Evolutionary conservation across 1,139 yeast species (phyloP).

Genomic region (Hyphopichia burtonii): DNA sequence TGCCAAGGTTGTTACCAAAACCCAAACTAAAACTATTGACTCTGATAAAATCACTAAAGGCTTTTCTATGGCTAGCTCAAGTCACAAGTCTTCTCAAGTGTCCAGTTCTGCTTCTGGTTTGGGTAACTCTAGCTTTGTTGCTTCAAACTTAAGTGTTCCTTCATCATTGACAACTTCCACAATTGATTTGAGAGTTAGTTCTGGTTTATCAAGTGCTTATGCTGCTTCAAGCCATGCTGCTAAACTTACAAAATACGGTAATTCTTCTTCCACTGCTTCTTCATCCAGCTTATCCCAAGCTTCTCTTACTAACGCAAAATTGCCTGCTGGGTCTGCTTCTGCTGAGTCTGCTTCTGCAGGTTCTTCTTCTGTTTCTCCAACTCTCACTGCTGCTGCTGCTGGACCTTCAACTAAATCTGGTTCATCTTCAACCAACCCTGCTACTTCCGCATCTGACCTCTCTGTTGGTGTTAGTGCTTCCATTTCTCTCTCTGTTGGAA

Average conservation of each 20-base stretch:
- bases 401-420: neutral
- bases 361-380: conserved; percentile 1
- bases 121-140: neutral
- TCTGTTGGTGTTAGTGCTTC: conserved; percentile 1
- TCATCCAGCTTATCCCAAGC: neutral
- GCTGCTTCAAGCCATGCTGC: neutral
- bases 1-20: conserved; percentile 15
- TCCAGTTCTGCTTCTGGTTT: conserved; percentile 2
- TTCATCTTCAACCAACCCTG: neutral
- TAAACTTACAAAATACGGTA: neutral
- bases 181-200: conserved; percentile 17
- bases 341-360: neutral
- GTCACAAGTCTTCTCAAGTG: neutral
- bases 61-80: conserved; percentile 6
- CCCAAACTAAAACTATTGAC: conserved; percentile 5
- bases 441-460: neutral
- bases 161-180: conserved; percentile 9
- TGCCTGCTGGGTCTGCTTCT: conserved; percentile 1
- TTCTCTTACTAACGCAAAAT: neutral
- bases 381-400: neutral
- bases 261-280: neutral
- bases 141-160: neutral
- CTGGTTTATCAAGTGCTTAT: conserved; percentile 4
- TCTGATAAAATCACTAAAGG: conserved; percentile 7
- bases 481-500: neutral